Base-by-base conservation (phyloP, 495 filamentous ascomycete species). In the Penicillium canariense region DNA sequence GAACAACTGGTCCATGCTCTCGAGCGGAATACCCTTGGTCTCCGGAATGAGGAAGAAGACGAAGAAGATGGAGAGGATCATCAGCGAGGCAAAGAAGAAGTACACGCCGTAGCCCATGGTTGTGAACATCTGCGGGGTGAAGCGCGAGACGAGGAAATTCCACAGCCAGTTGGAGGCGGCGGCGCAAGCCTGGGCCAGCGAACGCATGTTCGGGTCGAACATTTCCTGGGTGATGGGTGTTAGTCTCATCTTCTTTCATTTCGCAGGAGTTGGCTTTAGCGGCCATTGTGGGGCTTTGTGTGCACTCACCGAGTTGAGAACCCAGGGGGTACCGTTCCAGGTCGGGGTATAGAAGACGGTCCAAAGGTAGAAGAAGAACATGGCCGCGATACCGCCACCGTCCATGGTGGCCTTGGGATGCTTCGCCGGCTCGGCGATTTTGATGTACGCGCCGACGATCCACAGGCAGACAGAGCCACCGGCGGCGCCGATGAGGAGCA, bases 291-390 rank as follows among this genome's bases (percentile, higher is more conserved):
- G 49, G 34, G 1, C 26, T 23, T 20, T 46, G 27, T 5, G 15
- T 15, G 30, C 11, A 45, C 72, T 58, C 66, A 76, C 72, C 28
- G 81, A 80, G 70, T 85, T 85, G 55, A 84, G 68, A 32, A 86
- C 83, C 83, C 84, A 87, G 0, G 84, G 83, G 4, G 83, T 85
- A 12, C 85, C 86, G 65, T 90, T 89, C 86, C 87, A 90, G 4
- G 83, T 82, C 0, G 87, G 83, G 5, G 87, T 87, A 62, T 90
- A 90, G 70, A 87, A 89, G 7, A 83, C 82, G 4, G 87, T 89
- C 85, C 86, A 89, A 14, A 90, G 78, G 61, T 89, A 90, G 72
- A 89, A 89, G 78, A 90, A 88, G 75, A 88, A 87, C 40, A 90
- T 82, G 31, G 87, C 87, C 0, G 82, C 81, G 48, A 87, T 85